Base-by-base conservation (phyloP, 305 asterid genomes). In the Fraxinus latifolia region DNA sequence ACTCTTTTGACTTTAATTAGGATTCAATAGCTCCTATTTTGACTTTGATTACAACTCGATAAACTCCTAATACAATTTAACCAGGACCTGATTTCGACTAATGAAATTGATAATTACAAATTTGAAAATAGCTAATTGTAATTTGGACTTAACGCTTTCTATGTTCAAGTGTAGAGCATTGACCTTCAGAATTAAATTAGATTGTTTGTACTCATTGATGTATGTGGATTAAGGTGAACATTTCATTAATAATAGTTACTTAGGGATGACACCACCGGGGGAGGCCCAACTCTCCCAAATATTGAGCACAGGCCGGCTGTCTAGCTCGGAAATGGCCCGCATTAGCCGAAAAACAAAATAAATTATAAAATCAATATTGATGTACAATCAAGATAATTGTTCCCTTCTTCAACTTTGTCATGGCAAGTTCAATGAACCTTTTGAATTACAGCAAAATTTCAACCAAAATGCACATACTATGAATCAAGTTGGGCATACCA, bases 401-500 rank as follows among this genome's bases (percentile, higher is more conserved):
- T 83, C 81, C 80, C 74, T 83, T 77, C 62, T 84, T 83, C 79
- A 62, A 76, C 33, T 71, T 32, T 70, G 77, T 80, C 77, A 76
- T 58, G 83, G 75, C 39, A 82, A 84, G 77, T 71, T 82, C 25
- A 60, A 44, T 47, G 31, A 60, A 11, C 19, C 68, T 32, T 86
- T 76, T 21, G 44, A 73, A 29, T 72, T 77, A 79, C 77, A 81
- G 73, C 81, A 82, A 88, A 84, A 76, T 32, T 74, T 73, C 60
- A 81, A 53, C 74, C 81, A 77, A 81, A 67, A 77, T 50, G 29
- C 17, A 37, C 3, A 60, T 1, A 8, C 76, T 70, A 84, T 32
- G 14, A 80, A 2, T 87, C 93, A n/a, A 90, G 91, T 76, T 90
- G 93, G 29, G 89, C 92, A 81, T 90, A 90, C 92, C 93, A 89